Evolutionary conservation across 73 alveolate species (phyloP).

Genomic region (Tetrahymena elliotti): DNA sequence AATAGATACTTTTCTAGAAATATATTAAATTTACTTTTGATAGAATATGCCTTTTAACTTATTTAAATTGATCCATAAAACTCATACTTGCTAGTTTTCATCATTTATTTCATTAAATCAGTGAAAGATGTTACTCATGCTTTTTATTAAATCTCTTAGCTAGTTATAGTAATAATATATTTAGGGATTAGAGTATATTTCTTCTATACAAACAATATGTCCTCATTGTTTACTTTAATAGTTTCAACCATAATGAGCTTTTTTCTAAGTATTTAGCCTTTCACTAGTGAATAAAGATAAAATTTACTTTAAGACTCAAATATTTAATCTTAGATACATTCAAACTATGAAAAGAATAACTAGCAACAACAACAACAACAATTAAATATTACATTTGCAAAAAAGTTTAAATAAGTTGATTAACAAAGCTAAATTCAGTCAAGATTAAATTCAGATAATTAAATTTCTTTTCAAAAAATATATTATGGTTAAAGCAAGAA

Average conservation of each 20-base stretch:
- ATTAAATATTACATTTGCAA: not conserved
- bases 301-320: too few relatives aligned
- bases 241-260: not conserved
- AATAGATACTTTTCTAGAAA: not conserved
- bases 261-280: not conserved
- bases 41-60: not conserved
- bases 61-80: not conserved
- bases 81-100: not conserved
- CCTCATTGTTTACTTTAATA: not conserved
- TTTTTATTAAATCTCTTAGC: not conserved
- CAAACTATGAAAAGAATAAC: not conserved
- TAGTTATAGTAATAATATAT: not conserved
- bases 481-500: not conserved
- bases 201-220: not conserved
- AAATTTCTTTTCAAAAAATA: not conserved
- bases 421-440: not conserved
- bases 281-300: not conserved
- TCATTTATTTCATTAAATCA: not conserved
- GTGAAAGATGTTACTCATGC: not conserved
- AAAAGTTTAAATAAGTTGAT: not conserved
- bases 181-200: not conserved
- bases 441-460: not conserved
- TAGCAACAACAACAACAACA: too few relatives aligned
- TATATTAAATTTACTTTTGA: not conserved
- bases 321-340: not conserved